phyloP scores from a whole-genome alignment of 306 rosid species.

The Pueraria montana region DNA sequence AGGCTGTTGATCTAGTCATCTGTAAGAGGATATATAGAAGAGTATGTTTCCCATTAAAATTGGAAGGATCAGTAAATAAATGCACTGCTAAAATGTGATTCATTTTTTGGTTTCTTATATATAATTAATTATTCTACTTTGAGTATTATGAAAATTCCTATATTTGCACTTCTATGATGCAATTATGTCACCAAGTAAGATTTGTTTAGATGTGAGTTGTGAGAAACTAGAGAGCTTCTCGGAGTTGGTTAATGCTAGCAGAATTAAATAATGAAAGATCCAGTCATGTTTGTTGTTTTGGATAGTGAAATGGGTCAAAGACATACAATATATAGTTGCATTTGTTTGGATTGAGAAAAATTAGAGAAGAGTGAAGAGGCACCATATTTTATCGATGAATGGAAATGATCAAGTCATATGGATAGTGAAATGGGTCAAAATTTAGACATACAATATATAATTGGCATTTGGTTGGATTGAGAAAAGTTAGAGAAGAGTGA shows the following conservation, averaged over 20 bases:
- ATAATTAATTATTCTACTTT: slow-evolving; percentile 4
- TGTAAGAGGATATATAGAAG: slow-evolving; percentile 2
- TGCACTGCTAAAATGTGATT: background rate
- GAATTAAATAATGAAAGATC: background rate
- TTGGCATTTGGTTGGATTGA: background rate
- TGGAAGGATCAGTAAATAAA: background rate
- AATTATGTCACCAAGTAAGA: background rate
- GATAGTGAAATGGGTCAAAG: slow-evolving; percentile 23
- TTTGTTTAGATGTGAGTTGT: slow-evolving; percentile 25
- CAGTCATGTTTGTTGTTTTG: slow-evolving; percentile 7
- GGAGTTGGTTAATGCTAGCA: slow-evolving; percentile 10
- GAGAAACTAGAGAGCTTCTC: slow-evolving; percentile 1
- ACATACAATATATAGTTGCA: background rate
- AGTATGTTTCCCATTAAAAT: background rate
- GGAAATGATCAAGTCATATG: background rate
- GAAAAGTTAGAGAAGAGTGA: background rate
- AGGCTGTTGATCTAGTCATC: slow-evolving; percentile 14
- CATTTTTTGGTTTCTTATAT: background rate
- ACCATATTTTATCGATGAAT: background rate
- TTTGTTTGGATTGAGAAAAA: background rate
- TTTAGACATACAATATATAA: slow-evolving; percentile 18
- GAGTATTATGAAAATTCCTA: background rate
- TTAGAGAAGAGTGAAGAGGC: background rate
- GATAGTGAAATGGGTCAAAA: slow-evolving; percentile 12
- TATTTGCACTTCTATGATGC: slow-evolving; percentile 2